Evolutionary conservation across 1,284 basidiomycete species (phyloP).

Genomic region (Cystobasidium pallidum): DNA sequence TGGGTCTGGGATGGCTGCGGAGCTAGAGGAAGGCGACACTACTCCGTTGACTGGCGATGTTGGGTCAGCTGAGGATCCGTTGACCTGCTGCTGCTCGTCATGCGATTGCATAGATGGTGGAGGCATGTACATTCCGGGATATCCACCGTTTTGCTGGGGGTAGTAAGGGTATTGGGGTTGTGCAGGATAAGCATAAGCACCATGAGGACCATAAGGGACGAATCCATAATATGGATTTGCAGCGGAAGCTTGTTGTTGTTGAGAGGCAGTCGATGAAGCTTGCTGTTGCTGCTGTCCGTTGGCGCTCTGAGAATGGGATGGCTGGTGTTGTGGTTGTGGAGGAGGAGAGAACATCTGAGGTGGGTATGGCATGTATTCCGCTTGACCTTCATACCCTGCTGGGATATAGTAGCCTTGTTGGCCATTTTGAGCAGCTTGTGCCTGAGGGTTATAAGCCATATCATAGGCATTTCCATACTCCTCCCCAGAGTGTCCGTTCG

Average conservation of each 20-base stretch:
- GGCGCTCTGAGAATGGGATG: background rate
- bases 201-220: conserved; percentile 16
- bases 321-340: background rate
- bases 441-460: background rate
- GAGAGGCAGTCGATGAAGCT: background rate
- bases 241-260: conserved; percentile 1
- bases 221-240: conserved; percentile 26
- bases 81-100: background rate
- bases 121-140: conserved; percentile 28
- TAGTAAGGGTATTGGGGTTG: conserved; percentile 5
- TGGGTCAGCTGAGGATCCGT: background rate
- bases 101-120: conserved; percentile 5
- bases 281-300: conserved; percentile 10
- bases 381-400: background rate
- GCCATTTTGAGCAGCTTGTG: conserved; percentile 1
- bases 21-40: background rate
- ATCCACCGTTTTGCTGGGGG: conserved; percentile 19
- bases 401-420: conserved; percentile 9
- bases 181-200: background rate
- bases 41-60: background rate
- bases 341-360: conserved; percentile 1
- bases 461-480: conserved; percentile 2
- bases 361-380: background rate
- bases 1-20: conserved; percentile 29
- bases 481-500: conserved; percentile 8